These are phyloP conservation scores for Murraya paniculata DNA, from an alignment of 345 rosid species.

Conservation along the genomic window DNA sequence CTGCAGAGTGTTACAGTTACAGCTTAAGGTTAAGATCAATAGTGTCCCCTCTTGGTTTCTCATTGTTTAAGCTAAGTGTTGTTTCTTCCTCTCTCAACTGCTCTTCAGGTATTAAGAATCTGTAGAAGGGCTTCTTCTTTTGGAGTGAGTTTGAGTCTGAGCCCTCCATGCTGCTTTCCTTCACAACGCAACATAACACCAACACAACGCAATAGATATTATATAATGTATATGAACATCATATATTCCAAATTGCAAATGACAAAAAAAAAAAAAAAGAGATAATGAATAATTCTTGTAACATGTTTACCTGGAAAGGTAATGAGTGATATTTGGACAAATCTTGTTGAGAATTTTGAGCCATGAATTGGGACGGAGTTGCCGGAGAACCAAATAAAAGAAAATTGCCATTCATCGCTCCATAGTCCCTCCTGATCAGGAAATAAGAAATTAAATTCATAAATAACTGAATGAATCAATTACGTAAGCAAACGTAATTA, in stretches of 20 bases:
- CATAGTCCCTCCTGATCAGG: constrained; percentile 26
- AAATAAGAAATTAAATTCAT: background rate
- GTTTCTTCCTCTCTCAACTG: constrained; percentile 26
- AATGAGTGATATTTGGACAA: constrained; percentile 11
- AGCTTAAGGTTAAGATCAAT: constrained; percentile 64
- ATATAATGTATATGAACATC: background rate
- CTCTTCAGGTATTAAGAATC: constrained; percentile 41
- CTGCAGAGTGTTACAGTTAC: constrained; percentile 8
- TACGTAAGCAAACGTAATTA: constrained; percentile 7
- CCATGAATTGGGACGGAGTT: constrained; percentile 15
- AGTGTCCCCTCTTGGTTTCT: constrained; percentile 33
- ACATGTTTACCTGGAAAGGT: constrained; percentile 27
- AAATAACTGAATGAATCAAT: background rate
- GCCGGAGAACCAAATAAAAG: constrained; percentile 33
- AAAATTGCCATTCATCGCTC: constrained; percentile 28
- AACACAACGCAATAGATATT: too few relatives aligned
- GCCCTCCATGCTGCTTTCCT: constrained; percentile 36
- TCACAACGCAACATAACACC: background rate
- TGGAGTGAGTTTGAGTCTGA: background rate
- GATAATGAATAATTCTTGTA: background rate
- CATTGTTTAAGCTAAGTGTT: constrained; percentile 27
- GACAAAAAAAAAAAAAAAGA: background rate
- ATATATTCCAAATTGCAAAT: background rate
- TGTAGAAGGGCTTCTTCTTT: constrained; percentile 33
- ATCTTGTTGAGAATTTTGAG: constrained; percentile 25